A percentile compares a stretch with the other conserved stretches of the same genome.
Evolutionary conservation across 352 stramenopile species (phyloP).

Genomic region (Globisporangium barbulae): DNA sequence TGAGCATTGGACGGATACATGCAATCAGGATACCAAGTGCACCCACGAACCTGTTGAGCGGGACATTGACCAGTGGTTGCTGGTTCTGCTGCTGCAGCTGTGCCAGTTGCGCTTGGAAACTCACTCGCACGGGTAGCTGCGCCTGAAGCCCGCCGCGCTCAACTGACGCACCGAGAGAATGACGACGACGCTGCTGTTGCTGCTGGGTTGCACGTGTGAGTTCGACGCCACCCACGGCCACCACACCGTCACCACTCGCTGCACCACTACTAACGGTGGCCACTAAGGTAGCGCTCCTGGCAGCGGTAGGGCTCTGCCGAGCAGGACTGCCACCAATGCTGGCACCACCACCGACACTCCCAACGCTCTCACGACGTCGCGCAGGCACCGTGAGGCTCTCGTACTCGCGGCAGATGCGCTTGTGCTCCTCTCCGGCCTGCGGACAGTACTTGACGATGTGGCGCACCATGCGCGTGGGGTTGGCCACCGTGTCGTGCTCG

Average conservation of each 20-base stretch:
- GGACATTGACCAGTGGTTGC: background rate
- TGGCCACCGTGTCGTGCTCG: constrained; percentile 40
- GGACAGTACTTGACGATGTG: constrained; percentile 45
- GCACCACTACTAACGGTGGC: background rate
- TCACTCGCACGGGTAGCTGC: background rate
- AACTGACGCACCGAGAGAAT: background rate
- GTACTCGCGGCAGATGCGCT: constrained; percentile 43
- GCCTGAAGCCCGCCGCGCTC: background rate
- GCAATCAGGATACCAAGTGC: background rate
- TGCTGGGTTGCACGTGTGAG: background rate
- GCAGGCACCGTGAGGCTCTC: constrained; percentile 27
- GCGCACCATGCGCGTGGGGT: constrained; percentile 42
- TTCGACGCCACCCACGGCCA: background rate
- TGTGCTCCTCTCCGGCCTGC: constrained; percentile 36
- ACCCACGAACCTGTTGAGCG: background rate
- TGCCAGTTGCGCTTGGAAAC: background rate
- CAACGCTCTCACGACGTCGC: constrained; percentile 13
- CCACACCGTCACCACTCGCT: background rate
- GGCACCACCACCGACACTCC: background rate
- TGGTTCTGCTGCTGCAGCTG: background rate
- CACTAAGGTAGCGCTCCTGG: background rate
- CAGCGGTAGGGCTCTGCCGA: background rate
- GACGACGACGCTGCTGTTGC: no score
- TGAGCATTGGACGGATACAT: background rate
- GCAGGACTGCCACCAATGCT: background rate